Conservation (phyloP, 495 filamentous ascomycete species). For the Letharia lupina region DNA sequence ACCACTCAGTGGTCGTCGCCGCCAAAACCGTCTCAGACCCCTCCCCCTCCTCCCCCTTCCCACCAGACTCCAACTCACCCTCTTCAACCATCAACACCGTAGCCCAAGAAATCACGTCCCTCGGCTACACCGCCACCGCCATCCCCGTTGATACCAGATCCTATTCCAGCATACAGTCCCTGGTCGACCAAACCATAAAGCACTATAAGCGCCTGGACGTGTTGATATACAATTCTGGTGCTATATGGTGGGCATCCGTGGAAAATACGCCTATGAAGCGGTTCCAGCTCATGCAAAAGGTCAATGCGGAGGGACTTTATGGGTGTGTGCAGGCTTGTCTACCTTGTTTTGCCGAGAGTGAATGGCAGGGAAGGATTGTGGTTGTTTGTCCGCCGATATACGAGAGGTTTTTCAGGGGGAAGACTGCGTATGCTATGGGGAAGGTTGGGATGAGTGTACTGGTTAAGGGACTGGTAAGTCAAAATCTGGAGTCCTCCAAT, state of each 20-base stretch:
- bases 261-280: constrained; percentile 66
- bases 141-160: constrained; percentile 65
- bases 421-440: constrained; percentile 81
- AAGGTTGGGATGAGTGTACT: constrained; percentile 81
- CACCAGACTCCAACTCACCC: constrained; percentile 73
- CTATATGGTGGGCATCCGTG: constrained; percentile 79
- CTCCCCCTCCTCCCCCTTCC: constrained; percentile 48
- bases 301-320: constrained; percentile 65
- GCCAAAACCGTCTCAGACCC: constrained; percentile 72
- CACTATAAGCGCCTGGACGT: constrained; percentile 60
- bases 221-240: constrained; percentile 75
- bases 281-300: constrained; percentile 73
- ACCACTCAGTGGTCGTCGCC: constrained; percentile 58
- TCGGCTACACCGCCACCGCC: constrained; percentile 56
- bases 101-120: constrained; percentile 62
- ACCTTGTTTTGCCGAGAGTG: constrained; percentile 49
- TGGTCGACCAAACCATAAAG: constrained; percentile 54
- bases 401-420: constrained; percentile 73
- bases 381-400: constrained; percentile 85
- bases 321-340: constrained; percentile 57
- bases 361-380: constrained; percentile 55
- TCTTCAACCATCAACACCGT: constrained; percentile 79
- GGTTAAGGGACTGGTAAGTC: constrained; percentile 53
- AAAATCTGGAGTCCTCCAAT: background rate
- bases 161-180: constrained; percentile 49